These are phyloP conservation scores for Backusella mclennaniae DNA, from an alignment of 192 early-diverging fungal species.

Conservation along the genomic window DNA sequence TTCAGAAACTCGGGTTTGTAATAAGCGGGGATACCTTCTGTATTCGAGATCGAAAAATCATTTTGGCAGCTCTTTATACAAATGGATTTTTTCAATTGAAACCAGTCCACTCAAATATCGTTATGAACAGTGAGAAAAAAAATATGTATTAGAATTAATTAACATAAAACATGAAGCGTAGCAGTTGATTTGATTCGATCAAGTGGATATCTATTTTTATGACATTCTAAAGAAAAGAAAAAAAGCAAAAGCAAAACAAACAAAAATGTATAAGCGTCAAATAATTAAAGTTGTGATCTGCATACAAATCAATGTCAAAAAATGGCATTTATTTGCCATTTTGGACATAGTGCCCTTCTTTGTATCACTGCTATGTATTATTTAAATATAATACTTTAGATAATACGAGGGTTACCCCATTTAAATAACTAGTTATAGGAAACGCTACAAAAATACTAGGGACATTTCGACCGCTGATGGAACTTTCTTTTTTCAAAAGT, in stretches of 20 bases:
- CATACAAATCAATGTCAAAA: background rate
- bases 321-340: no score
- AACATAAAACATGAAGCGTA: background rate
- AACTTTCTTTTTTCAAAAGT: background rate
- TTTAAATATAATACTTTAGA: background rate
- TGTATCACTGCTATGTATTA: background rate
- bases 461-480: background rate
- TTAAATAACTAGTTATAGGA: background rate
- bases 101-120: background rate
- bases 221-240: background rate
- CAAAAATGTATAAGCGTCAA: background rate
- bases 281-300: background rate
- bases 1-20: background rate
- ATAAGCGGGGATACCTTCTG: background rate
- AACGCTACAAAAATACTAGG: background rate
- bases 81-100: background rate
- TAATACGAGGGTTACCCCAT: background rate
- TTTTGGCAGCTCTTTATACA: background rate
- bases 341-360: background rate
- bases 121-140: background rate
- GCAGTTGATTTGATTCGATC: background rate
- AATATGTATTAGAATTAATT: background rate
- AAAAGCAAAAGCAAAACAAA: no score
- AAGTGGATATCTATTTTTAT: background rate
- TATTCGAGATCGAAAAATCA: background rate